Base-by-base conservation (phyloP, 257 asterid species). In the Echites panduratus region DNA sequence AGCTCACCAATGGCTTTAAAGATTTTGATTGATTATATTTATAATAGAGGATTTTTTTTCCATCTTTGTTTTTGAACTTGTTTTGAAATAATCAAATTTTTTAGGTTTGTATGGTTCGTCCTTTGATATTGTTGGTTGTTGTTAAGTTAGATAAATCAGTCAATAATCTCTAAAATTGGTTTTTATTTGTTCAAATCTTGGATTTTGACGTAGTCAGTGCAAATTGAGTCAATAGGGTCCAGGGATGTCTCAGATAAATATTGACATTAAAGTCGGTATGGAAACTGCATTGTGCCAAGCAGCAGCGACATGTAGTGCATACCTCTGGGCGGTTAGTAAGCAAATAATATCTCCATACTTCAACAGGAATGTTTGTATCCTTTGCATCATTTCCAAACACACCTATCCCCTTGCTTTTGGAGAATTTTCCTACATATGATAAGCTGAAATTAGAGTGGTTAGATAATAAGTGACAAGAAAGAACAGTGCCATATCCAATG, bases 281-380 rank as follows among this genome's bases (percentile, higher is more conserved):
- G 17, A 62, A 63, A 62, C 4, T 17, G 9, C 7, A 35, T 17
- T 64, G 29, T 38, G 12, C 19, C 59, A 68, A 72, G 53, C 45
- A 40, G 58, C 45, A 63, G 73, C 70, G 71, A 73, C 20, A 75
- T 48, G 77, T 71, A 59, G 72, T 74, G 73, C 86, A 45, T 79
- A 90, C 99, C 95, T 94, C 99, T 71, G 99, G 99, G 82, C 98
- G 87, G 75, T 92, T 95, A 40, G 96, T 86, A 76, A 95, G 89
- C 81, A 95, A 82, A 87, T 95, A 95, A 80, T 95, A 95, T 87
- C 99, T 84, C 99, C 99, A 92, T 45, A 90, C 99, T 84, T 91
- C 99, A 61, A 90, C 98, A 59, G 99, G 99, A 70, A 94, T 91
- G 73, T 73, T 81, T 70, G 99, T 87, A 72, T 84, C 95, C 78